Evolutionary conservation across 768 basidiomycete species (phyloP).

Genomic region (Agaricus blazei): DNA sequence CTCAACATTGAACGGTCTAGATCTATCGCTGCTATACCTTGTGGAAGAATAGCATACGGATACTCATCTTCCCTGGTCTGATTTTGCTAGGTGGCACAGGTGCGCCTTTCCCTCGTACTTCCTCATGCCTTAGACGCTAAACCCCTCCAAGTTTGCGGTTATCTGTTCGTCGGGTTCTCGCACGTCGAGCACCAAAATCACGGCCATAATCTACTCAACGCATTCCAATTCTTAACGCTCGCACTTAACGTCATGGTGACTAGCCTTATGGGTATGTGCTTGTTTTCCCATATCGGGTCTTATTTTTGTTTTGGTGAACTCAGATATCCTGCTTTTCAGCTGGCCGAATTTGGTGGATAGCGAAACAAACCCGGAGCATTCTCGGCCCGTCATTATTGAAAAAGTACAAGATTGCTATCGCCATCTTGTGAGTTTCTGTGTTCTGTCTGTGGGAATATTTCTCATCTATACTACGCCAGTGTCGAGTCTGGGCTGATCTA

Average conservation of each 20-base stretch:
- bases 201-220: slow-evolving; percentile 20
- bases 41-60: slow-evolving; percentile 25
- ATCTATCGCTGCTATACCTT: slow-evolving; percentile 28
- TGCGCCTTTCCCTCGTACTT: slow-evolving; percentile 12
- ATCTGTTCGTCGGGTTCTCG: slow-evolving; percentile 22
- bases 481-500: slow-evolving; percentile 36
- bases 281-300: slow-evolving; percentile 10
- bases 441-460: background rate
- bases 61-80: slow-evolving; percentile 21
- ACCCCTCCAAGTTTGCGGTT: slow-evolving; percentile 18
- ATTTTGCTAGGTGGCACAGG: slow-evolving; percentile 21
- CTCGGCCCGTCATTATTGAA: slow-evolving; percentile 24
- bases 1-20: slow-evolving; percentile 11
- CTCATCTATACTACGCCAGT: slow-evolving; percentile 15
- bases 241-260: slow-evolving; percentile 24
- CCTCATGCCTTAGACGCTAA: background rate
- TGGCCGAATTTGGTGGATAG: slow-evolving; percentile 31
- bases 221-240: slow-evolving; percentile 25
- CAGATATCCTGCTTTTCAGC: slow-evolving; percentile 17
- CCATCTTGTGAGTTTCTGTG: slow-evolving; percentile 26
- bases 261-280: slow-evolving; percentile 21
- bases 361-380: slow-evolving; percentile 20
- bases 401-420: slow-evolving; percentile 27
- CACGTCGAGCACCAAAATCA: slow-evolving; percentile 19
- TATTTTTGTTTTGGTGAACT: background rate